A percentile compares a stretch with the other conserved stretches of the same genome.
Evolutionary conservation across 805 yeast genomes (phyloP).

Genomic region (Komagataella phaffii): DNA sequence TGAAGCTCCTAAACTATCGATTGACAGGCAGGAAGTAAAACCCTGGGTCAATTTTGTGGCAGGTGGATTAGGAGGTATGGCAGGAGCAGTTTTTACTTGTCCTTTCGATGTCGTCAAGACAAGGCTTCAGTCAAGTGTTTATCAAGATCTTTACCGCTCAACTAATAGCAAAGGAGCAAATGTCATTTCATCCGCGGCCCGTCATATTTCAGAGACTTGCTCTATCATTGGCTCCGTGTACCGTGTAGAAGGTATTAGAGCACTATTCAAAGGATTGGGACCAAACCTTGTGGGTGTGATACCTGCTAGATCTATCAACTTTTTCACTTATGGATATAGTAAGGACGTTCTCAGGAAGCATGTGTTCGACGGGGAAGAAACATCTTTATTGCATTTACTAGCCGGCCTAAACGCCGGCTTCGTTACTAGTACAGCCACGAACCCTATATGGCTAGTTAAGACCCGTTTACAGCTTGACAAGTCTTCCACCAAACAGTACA

Average conservation of each 20-base stretch:
- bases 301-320: conserved; percentile 94
- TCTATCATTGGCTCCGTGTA: conserved; percentile 59
- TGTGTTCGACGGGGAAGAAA: conserved; percentile 65
- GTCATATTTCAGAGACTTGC: conserved; percentile 74
- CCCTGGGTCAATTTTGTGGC: conserved; percentile 82
- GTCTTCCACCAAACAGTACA: conserved; percentile 47
- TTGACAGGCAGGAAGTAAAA: conserved; percentile 12
- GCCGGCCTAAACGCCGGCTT: conserved; percentile 90
- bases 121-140: conserved; percentile 82
- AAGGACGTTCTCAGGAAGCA: conserved; percentile 58
- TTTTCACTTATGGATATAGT: conserved; percentile 91
- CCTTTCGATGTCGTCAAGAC: conserved; percentile 97
- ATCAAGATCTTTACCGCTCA: conserved; percentile 35
- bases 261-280: conserved; percentile 89
- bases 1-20: neutral
- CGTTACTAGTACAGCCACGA: conserved; percentile 90
- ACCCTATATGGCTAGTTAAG: conserved; percentile 95
- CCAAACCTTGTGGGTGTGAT: conserved; percentile 96
- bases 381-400: conserved; percentile 71
- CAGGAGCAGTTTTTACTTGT: conserved; percentile 87
- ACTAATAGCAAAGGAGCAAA: conserved; percentile 22
- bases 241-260: conserved; percentile 65
- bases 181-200: conserved; percentile 24
- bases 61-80: conserved; percentile 94
- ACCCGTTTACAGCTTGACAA: conserved; percentile 89